phyloP scores from a whole-genome alignment of 2,329 filamentous ascomycete genomes.

The Fusarium kyushuense region DNA sequence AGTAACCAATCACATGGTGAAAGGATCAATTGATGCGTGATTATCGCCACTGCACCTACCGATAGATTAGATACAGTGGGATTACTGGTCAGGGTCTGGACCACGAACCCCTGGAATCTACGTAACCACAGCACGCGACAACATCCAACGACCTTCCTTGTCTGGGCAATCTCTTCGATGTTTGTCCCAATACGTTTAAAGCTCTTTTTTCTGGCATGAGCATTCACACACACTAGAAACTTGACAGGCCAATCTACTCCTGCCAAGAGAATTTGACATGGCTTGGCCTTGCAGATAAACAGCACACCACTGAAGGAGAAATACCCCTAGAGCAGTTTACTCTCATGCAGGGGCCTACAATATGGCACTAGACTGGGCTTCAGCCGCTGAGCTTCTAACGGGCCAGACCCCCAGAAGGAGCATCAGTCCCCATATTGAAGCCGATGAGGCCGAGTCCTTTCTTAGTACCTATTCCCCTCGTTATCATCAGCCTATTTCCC shows the following conservation, averaged over 20 bases:
- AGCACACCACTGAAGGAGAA: constrained; percentile 8
- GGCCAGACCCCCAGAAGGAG: constrained; percentile 10
- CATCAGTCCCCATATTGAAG: constrained; percentile 11
- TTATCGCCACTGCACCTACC: not conserved
- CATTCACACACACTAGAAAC: not conserved
- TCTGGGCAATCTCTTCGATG: not conserved
- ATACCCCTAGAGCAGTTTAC: constrained; percentile 4
- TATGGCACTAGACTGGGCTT: not conserved
- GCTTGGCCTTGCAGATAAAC: constrained; percentile 1
- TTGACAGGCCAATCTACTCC: not conserved
- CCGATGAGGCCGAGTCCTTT: constrained; percentile 15
- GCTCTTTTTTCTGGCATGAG: not conserved
- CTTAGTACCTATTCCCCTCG: not conserved
- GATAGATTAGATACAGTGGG: not conserved
- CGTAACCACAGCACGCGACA: constrained; percentile 17
- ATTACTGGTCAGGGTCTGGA: constrained; percentile 13
- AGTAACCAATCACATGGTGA: constrained; percentile 3
- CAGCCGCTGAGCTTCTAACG: not conserved
- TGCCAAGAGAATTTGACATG: constrained; percentile 18
- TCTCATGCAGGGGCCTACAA: constrained; percentile 15
- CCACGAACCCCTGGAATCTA: not conserved
- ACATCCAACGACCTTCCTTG: constrained; percentile 22
- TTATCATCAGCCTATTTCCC: constrained; percentile 15
- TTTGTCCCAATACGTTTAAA: not conserved
- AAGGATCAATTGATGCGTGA: not conserved